These are phyloP conservation scores for Symbiodinium natans DNA, from an alignment of 73 alveolate genomes.

Conservation along the genomic window DNA sequence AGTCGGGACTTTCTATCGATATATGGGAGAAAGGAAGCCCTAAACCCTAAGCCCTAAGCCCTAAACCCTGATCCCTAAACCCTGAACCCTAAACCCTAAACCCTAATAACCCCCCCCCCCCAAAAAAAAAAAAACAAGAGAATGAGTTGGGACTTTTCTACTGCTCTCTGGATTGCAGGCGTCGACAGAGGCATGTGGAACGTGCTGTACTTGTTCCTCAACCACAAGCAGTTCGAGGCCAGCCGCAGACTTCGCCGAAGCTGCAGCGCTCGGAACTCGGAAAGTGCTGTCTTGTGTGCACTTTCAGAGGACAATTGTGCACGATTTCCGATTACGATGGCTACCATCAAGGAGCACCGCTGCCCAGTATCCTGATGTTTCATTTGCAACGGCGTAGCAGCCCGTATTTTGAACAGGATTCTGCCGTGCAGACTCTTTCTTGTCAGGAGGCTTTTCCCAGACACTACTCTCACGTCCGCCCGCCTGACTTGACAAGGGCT, in stretches of 20 bases:
- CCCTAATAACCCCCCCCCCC: no score
- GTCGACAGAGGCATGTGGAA: constrained; percentile 89
- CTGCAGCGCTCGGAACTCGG: background rate
- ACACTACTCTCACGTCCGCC: constrained; percentile 64
- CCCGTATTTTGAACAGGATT: no score
- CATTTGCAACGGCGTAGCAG: no score
- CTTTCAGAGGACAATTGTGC: constrained; percentile 41
- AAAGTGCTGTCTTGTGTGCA: background rate
- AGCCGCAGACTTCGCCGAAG: no score
- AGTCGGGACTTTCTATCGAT: background rate
- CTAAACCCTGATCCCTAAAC: background rate
- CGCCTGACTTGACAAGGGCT: background rate
- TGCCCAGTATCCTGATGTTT: no score
- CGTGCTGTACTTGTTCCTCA: constrained; percentile 85
- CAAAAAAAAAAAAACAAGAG: background rate
- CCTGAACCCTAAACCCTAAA: no score
- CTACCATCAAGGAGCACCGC: constrained; percentile 35
- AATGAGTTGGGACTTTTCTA: background rate
- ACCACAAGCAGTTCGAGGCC: constrained; percentile 91
- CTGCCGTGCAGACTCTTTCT: no score
- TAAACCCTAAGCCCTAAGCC: no score
- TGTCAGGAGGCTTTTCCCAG: constrained; percentile 58
- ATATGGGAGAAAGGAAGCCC: background rate
- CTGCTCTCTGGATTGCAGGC: background rate
- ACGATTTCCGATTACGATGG: constrained; percentile 67